These are phyloP conservation scores for Fusarium sp. DNA, from an alignment of 2,329 filamentous ascomycete genomes.

Conservation along the genomic window DNA sequence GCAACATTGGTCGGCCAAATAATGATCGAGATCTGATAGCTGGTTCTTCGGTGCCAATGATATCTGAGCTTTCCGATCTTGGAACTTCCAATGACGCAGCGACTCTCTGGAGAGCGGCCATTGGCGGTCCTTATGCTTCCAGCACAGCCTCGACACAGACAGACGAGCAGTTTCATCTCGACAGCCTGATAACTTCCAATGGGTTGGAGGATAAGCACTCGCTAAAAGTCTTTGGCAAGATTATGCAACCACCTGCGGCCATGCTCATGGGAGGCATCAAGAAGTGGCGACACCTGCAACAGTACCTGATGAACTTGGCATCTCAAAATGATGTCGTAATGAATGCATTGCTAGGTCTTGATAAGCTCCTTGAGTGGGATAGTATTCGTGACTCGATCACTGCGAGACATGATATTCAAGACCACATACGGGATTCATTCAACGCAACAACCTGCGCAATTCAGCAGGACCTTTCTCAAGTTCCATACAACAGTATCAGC, in stretches of 20 bases:
- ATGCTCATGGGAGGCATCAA: slow-evolving; percentile 9
- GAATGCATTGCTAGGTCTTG: neutral
- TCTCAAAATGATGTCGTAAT: neutral
- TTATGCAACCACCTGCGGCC: neutral
- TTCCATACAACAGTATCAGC: rapidly evolving
- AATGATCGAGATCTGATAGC: rapidly evolving
- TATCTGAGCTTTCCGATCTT: neutral
- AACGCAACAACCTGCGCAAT: neutral
- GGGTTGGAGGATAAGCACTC: neutral
- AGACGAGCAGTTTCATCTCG: neutral
- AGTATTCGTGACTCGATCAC: neutral
- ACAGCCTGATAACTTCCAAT: rapidly evolving
- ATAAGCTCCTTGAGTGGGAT: neutral
- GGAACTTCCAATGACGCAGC: neutral
- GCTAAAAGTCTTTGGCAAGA: neutral
- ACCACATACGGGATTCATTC: neutral
- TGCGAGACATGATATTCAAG: neutral
- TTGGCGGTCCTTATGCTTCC: neutral
- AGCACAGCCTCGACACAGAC: neutral
- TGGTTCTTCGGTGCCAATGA: rapidly evolving
- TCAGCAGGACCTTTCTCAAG: neutral
- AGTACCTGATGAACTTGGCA: neutral
- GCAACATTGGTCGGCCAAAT: neutral
- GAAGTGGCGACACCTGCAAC: neutral
- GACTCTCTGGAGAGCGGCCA: neutral